phyloP scores from a whole-genome alignment of 768 basidiomycete genomes.

The Suillus americanus region DNA sequence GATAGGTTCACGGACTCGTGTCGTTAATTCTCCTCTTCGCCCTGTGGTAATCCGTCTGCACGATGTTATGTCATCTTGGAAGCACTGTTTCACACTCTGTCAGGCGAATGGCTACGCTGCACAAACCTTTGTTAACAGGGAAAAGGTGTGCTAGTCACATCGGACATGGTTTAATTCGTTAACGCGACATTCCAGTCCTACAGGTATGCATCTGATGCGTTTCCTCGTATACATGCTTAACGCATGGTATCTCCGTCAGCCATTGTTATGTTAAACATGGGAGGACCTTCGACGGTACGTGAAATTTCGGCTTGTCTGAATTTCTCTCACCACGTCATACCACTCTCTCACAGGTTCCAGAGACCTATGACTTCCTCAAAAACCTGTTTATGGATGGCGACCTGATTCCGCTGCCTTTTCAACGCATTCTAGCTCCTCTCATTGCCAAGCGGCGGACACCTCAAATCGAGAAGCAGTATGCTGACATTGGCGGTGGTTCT shows the following conservation, averaged over 20 bases:
- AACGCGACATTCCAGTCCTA: constrained; percentile 46
- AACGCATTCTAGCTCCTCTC: constrained; percentile 79
- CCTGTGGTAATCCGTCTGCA: not conserved
- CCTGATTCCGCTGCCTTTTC: constrained; percentile 94
- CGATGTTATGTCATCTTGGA: constrained; percentile 31
- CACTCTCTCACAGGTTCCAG: constrained; percentile 61
- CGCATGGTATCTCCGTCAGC: constrained; percentile 42
- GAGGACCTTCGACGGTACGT: constrained; percentile 88
- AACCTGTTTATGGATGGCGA: constrained; percentile 91
- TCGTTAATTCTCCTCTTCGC: not conserved
- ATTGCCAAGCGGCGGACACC: constrained; percentile 92
- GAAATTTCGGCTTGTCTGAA: constrained; percentile 1
- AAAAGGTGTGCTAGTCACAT: constrained; percentile 41
- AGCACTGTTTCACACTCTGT: constrained; percentile 24
- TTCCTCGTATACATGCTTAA: constrained; percentile 13
- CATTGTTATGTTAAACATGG: constrained; percentile 99
- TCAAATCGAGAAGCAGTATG: constrained; percentile 92
- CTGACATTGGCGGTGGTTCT: constrained; percentile 93
- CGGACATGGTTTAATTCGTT: constrained; percentile 10
- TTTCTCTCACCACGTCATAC: constrained; percentile 3
- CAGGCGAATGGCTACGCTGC: constrained; percentile 46
- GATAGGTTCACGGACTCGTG: not conserved
- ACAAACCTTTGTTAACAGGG: constrained; percentile 35
- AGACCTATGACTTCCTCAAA: constrained; percentile 90
- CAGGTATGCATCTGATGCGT: constrained; percentile 42